Base-by-base conservation (phyloP, 768 basidiomycete species). In the Leccinum arenicola region DNA sequence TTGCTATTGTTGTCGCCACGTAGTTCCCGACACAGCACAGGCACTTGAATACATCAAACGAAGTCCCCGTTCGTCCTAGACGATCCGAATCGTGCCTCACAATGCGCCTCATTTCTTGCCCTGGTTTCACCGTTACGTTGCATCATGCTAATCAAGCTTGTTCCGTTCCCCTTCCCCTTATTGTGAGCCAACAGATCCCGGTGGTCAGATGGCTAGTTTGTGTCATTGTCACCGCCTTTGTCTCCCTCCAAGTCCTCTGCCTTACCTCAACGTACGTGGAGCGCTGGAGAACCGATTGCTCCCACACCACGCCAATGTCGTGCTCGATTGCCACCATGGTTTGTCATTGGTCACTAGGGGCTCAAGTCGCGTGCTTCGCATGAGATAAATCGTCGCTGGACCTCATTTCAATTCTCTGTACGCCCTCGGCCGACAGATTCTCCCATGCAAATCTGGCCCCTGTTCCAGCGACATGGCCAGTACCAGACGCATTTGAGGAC, bases 361-460 rank as follows among this genome's bases (percentile, higher is more conserved):
- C 58, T 54, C 14, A 53, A 53, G 54, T 60, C 56, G 56, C 38
- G 40, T 68, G 61, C 69, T 65, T 65, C 61, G 60, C 61, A 64
- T 50, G 64, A 58, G 58, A 68, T 55, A 56, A 50, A 43, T 25
- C 50, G 14, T 62, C 35, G 36, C 23, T 59, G 31, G 31, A 58
- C 49, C 55, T 57, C 56, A 55, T 51, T 33, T 54, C 58, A 54
- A 53, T 43, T 40, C 52, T 55, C 49, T 62, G 53, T 53, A 29
- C 38, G 15, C 40, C 47, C 33, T 58, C 48, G 50, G 36, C 27
- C 25, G 38, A 51, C 50, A 27, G 67, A 70, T 67, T 67, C 65
- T 63, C 65, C 63, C 62, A 61, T 71, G 65, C 62, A 67, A 70
- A 72, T 72, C 69, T 52, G 35, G 54, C 49, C 54, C 61, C 48